Evolutionary conservation across 169 alveolate genomes (phyloP).

Genomic region (Eimeria tenella): DNA sequence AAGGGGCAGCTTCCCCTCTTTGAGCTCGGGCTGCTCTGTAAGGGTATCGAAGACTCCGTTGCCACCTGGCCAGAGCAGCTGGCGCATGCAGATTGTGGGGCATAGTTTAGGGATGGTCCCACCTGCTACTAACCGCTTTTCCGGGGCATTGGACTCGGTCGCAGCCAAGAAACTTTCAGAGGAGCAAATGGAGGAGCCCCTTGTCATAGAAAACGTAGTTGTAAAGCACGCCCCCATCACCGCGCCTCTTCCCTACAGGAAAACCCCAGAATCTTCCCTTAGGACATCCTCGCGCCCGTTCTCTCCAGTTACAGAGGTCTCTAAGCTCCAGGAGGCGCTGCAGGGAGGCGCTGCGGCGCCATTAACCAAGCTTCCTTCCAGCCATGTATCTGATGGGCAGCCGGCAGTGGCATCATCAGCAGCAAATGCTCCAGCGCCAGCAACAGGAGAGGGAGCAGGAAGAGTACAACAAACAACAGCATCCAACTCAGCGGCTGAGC

Average conservation of each 20-base stretch:
- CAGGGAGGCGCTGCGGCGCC: background rate
- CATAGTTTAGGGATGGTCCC: background rate
- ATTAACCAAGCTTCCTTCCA: background rate
- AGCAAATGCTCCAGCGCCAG: background rate
- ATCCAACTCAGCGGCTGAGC: too few relatives aligned
- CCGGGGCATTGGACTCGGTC: constrained; percentile 22
- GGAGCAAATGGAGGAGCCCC: background rate
- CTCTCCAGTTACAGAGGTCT: background rate
- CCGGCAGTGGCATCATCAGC: background rate
- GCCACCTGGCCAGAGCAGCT: background rate
- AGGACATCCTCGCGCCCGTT: background rate
- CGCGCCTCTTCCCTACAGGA: constrained; percentile 25
- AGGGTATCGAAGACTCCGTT: background rate
- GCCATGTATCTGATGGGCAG: background rate
- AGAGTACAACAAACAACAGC: background rate
- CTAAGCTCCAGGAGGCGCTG: background rate
- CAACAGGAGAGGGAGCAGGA: background rate
- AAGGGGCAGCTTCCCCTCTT: background rate
- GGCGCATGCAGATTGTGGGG: constrained; percentile 39
- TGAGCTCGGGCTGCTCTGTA: background rate
- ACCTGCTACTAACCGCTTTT: background rate
- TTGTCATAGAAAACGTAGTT: constrained; percentile 8
- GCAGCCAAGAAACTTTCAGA: background rate
- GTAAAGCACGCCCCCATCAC: constrained; percentile 38
- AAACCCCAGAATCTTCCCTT: background rate